Base-by-base conservation (phyloP, 371 early-diverging fungal species). In the Apophysomyces variabilis region DNA sequence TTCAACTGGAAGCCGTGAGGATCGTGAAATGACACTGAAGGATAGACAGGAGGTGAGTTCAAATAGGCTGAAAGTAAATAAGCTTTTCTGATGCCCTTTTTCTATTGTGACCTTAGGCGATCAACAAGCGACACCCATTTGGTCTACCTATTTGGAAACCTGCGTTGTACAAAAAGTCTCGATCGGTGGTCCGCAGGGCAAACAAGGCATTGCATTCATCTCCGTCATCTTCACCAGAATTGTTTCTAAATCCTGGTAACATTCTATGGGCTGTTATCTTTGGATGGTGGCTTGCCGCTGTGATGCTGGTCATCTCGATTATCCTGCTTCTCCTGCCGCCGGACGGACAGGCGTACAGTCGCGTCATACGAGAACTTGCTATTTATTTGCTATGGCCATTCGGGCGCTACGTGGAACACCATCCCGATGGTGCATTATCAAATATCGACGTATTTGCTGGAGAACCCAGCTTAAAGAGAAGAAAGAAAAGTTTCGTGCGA, bases 121-220 rank as follows among this genome's bases (percentile, higher is more conserved):
- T 94, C 70, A 94, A 94, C 74, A 87, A 79, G 38, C 82, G 84
- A 26, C 97, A 97, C 80, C 96, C 96, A n/a, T 98, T 98, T 71
- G 99, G 99, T 60, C 70, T 97, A 59, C 93, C 93, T 9, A 81
- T 97, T 13, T 98, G 99, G 99, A 98, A 98, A 77, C 95, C 96
- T 16, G 97, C 97, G 9, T 85, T 98, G 38, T 98, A 97, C 85
- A 95, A 96, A 71, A 98, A 98, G 71, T 85, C 89, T 11, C 91
- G 99, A 32, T 90, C 92, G 13, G 93, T 97, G 45, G 90, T 91
- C 16, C 87, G 89, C 7, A 85, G 86, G 35, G 94, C 93, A 57
- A 90, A 94, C 64, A 79, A 86, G 18, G 96, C 94, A 4, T 77
- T 98, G 56, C 97, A 96, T 69, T 88, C 92, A 5, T 86, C 85